phyloP scores from a whole-genome alignment of 2,329 filamentous ascomycete genomes.

The Claviceps pazoutovae region DNA sequence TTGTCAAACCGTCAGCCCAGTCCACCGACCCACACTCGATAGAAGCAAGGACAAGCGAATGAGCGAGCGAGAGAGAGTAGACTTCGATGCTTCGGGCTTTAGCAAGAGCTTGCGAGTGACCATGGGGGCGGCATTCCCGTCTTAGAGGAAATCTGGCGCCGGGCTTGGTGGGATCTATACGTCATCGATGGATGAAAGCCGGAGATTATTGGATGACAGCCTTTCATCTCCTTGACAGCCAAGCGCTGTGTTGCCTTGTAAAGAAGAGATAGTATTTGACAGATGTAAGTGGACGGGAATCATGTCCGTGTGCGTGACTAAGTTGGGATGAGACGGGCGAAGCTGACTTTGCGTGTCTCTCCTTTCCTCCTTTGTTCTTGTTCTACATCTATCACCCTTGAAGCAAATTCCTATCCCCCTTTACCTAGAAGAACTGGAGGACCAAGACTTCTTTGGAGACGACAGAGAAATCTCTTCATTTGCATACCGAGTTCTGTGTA shows the following conservation, averaged over 20 bases:
- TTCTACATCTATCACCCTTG: neutral
- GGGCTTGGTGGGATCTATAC: conserved; percentile 83
- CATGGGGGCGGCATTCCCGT: conserved; percentile 52
- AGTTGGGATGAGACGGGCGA: neutral
- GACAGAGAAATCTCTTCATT: conserved; percentile 68
- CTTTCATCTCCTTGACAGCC: conserved; percentile 54
- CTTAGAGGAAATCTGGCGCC: conserved; percentile 68
- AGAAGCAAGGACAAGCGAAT: neutral
- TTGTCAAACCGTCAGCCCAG: neutral
- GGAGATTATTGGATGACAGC: conserved; percentile 62
- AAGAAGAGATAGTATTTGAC: conserved; percentile 57
- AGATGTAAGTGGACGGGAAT: conserved; percentile 30
- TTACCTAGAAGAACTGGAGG: conserved; percentile 63
- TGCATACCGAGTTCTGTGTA: conserved; percentile 69
- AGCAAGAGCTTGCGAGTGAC: conserved; percentile 51
- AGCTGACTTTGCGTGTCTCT: conserved; percentile 2
- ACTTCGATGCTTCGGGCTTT: conserved; percentile 41
- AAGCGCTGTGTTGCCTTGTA: conserved; percentile 61
- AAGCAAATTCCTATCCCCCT: conserved; percentile 44
- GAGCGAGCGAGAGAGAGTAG: conserved; percentile 35
- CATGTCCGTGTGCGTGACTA: neutral
- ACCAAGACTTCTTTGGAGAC: conserved; percentile 57
- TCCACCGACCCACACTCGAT: too few relatives aligned
- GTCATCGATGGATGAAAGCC: conserved; percentile 72
- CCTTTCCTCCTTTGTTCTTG: neutral